phyloP scores from a whole-genome alignment of 2,329 filamentous ascomycete species.

The Tolypocladium amazonense region DNA sequence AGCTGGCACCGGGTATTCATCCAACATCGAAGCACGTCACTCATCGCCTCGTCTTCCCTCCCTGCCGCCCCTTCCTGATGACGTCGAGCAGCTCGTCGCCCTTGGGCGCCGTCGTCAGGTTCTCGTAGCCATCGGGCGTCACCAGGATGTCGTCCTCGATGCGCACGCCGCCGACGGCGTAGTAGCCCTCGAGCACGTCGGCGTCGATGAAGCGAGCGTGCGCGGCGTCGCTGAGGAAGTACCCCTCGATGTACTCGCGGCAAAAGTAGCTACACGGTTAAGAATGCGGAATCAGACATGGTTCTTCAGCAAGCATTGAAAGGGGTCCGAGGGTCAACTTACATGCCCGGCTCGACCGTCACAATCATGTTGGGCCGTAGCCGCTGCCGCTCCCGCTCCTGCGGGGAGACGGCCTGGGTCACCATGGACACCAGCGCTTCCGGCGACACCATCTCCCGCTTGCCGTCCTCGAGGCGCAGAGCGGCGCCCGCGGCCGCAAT shows the following conservation, averaged over 20 bases:
- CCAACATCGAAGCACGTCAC: not conserved
- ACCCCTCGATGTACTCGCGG: slow-evolving; percentile 59
- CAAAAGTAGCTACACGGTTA: slow-evolving; percentile 55
- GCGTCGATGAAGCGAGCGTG: slow-evolving; percentile 56
- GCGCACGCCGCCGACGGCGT: slow-evolving; percentile 74
- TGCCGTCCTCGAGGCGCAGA: slow-evolving; percentile 21
- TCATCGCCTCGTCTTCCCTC: not conserved
- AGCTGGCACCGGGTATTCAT: not conserved
- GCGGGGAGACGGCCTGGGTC: slow-evolving; percentile 9
- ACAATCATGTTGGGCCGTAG: slow-evolving; percentile 57
- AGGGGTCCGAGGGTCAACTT: slow-evolving; percentile 13
- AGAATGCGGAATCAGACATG: not conserved
- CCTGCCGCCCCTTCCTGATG: slow-evolving; percentile 29
- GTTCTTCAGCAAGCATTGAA: not conserved
- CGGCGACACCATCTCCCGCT: slow-evolving; percentile 30
- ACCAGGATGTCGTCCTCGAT: slow-evolving; percentile 89
- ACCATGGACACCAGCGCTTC: slow-evolving; percentile 20
- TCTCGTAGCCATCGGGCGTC: slow-evolving; percentile 68
- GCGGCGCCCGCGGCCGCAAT: slow-evolving; percentile 17
- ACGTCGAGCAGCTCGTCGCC: slow-evolving; percentile 57
- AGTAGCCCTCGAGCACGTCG: slow-evolving; percentile 56
- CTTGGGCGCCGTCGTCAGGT: slow-evolving; percentile 73
- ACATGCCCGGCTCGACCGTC: slow-evolving; percentile 69
- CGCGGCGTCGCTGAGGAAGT: slow-evolving; percentile 47
- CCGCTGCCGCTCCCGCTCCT: slow-evolving; percentile 21